Base-by-base conservation (phyloP, 441 rosid genomes). In the Arabidopsis lyrata region DNA sequence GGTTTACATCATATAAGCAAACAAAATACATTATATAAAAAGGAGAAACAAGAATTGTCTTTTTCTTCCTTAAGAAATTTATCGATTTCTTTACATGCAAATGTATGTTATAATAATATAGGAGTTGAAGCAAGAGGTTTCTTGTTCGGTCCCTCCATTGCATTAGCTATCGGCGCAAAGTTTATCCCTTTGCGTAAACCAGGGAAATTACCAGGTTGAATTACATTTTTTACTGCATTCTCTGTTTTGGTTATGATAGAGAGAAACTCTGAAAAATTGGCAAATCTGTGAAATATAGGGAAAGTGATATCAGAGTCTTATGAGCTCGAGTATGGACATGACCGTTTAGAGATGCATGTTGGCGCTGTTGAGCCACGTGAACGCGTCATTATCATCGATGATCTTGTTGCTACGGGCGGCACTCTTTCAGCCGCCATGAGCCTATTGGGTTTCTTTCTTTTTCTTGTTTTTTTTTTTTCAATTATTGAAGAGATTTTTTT, bases 81-180 rank as follows among this genome's bases (percentile, higher is more conserved):
- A 3, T 10, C 10, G 5, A 6, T 10, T 69, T 62, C 8, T 39
- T 16, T 38, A 39, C 39, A 56, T 60, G n/a, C 55, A 48, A 66
- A 15, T 31, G 29, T 18, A 18, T 74, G 12, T 47, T 12, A 24
- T 24, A 38, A 39, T 20, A 69, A 48, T 75, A 49, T 15, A 95
- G 98, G 98, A 68, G 89, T 92, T 66, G 98, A 92, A 85, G 98
- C 99, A 6, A 86, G 98, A 78, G 98, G 98, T 11, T 95, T 95
- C 84, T 82, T 95, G 89, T 92, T 95, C 64, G 99, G 96, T 38
- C 95, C 96, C 14, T 63, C 99, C 6, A 86, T 95, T 76, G 99
- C 99, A 10, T 83, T 95, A 58, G 98, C 98, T 27, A 87, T 95
- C 12, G 98, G 97, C 24, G 98, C 99, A 6, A 95, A 95, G 85